These are phyloP conservation scores for Maudiozyma turicensis DNA, from an alignment of 805 yeast species.

Conservation along the genomic window DNA sequence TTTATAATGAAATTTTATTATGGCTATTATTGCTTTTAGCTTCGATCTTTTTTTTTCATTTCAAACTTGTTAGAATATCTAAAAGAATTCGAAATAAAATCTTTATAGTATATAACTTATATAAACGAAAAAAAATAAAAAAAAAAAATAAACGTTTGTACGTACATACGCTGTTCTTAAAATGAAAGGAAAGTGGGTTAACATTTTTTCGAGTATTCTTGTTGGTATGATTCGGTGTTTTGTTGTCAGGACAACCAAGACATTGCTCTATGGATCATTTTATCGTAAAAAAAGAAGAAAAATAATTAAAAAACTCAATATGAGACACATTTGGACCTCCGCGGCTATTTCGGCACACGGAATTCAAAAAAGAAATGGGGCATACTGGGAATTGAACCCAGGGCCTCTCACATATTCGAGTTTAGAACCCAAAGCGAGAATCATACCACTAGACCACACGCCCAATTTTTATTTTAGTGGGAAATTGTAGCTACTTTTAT, in stretches of 20 bases:
- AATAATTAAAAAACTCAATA: too few species aligned
- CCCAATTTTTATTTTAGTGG: constrained; percentile 11
- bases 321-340: neutral
- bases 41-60: too few species aligned
- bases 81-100: neutral
- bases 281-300: too few species aligned
- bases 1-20: too few species aligned
- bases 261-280: too few species aligned
- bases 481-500: neutral
- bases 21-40: too few species aligned
- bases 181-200: neutral
- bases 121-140: neutral
- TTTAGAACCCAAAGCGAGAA: constrained; percentile 30
- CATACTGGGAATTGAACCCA: constrained; percentile 50
- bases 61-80: too few species aligned
- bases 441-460: constrained; percentile 35
- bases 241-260: too few species aligned
- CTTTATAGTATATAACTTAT: neutral
- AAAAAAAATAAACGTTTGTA: neutral
- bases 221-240: too few species aligned
- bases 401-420: constrained; percentile 44
- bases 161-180: neutral
- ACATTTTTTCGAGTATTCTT: neutral
- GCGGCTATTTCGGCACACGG: neutral
- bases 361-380: constrained; percentile 20